Evolutionary conservation across 2,329 filamentous ascomycete genomes (phyloP).

Genomic region (Xylariomycetidae sp.): DNA sequence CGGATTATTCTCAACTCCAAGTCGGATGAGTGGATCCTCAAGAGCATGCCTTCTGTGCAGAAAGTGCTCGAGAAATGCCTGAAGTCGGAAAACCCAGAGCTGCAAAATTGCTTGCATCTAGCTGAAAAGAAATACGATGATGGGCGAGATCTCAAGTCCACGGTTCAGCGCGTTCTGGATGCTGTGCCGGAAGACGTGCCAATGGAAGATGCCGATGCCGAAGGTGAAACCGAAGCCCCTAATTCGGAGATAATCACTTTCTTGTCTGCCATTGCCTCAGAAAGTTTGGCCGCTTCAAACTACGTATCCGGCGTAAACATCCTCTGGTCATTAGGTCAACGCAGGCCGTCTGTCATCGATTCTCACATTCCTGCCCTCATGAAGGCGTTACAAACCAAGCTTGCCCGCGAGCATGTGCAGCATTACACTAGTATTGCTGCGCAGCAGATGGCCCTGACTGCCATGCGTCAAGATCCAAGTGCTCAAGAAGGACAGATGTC

Average conservation of each 20-base stretch:
- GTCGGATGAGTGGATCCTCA: conserved; percentile 83
- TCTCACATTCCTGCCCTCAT: conserved; percentile 82
- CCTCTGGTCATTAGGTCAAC: conserved; percentile 83
- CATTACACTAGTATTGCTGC: conserved; percentile 59
- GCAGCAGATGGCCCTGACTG: conserved; percentile 37
- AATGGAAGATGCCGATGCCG: conserved; percentile 74
- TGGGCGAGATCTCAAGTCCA: conserved; percentile 66
- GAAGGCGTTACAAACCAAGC: conserved; percentile 87
- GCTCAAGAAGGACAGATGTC: conserved; percentile 56
- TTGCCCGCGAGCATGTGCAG: conserved; percentile 89
- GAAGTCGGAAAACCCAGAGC: conserved; percentile 81
- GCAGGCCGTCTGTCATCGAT: conserved; percentile 83
- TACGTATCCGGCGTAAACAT: conserved; percentile 89
- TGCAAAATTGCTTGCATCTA: conserved; percentile 87
- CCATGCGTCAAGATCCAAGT: conserved; percentile 49
- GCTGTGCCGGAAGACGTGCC: conserved; percentile 76
- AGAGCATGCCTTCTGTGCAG: conserved; percentile 72
- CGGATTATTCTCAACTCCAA: conserved; percentile 86
- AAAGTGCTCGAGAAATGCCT: conserved; percentile 87
- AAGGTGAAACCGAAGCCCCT: conserved; percentile 75
- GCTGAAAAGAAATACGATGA: conserved; percentile 66
- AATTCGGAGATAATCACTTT: conserved; percentile 85
- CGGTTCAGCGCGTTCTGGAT: conserved; percentile 78
- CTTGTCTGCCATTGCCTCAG: conserved; percentile 79
- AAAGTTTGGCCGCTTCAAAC: conserved; percentile 75